These are phyloP conservation scores for Blastobotrys elegans DNA, from an alignment of 1,139 yeast genomes.

Conservation along the genomic window DNA sequence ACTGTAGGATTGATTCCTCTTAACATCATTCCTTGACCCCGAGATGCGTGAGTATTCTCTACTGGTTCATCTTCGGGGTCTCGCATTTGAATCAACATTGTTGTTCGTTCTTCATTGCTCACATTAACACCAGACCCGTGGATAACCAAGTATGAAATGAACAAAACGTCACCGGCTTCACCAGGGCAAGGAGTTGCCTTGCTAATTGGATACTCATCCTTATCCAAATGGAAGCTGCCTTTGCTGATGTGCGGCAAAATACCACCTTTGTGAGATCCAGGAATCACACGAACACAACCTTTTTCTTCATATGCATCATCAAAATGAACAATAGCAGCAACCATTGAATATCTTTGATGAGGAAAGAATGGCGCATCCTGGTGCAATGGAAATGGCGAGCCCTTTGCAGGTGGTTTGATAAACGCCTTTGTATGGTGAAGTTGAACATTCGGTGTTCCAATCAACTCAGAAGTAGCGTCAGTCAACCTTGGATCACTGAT, in stretches of 20 bases:
- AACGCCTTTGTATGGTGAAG: slow-evolving; percentile 4
- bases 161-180: slow-evolving; percentile 6
- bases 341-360: neutral
- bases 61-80: slow-evolving; percentile 1
- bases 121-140: slow-evolving; percentile 3
- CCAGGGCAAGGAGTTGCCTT: slow-evolving; percentile 1
- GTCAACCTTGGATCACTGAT: neutral
- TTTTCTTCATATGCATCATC: slow-evolving; percentile 4
- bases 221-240: slow-evolving; percentile 2
- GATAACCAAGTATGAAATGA: neutral
- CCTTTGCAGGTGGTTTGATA: slow-evolving; percentile 1
- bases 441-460: neutral
- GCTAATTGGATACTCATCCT: slow-evolving; percentile 1
- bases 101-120: slow-evolving; percentile 2
- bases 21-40: slow-evolving; percentile 4
- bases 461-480: slow-evolving; percentile 2
- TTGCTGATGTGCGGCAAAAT: neutral
- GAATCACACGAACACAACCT: slow-evolving; percentile 1
- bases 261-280: neutral
- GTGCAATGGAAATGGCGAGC: slow-evolving; percentile 5
- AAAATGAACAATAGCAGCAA: slow-evolving; percentile 3
- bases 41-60: neutral
- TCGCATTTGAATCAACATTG: slow-evolving; percentile 2
- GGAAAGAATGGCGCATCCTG: slow-evolving; percentile 5
- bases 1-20: neutral